Base-by-base conservation (phyloP, 495 filamentous ascomycete species). In the Elasticomyces elasticus region DNA sequence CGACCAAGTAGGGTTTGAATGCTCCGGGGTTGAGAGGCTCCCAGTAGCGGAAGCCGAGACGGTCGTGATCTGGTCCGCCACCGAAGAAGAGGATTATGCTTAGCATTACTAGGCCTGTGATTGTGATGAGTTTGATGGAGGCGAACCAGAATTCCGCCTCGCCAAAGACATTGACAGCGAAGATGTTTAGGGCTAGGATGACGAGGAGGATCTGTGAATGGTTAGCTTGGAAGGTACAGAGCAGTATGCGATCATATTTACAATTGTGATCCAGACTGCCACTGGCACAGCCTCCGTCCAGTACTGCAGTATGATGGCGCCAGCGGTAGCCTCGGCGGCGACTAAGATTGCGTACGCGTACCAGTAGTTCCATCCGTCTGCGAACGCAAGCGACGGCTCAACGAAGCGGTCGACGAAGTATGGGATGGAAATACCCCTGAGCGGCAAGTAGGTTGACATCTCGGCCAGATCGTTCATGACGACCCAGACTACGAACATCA, bases 11-110 rank as follows among this genome's bases (percentile, higher is more conserved):
- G 11, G 52, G 53, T 22, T 58, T 59, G 61, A 67, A 67, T 23
- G 62, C 64, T 2, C 66, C 64, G 26, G 53, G 65, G 40, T 62
- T 55, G 45, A 17, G 15, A 5, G 45, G 45, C 25, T 74, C 67
- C 85, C 84, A 89, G 65, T 83, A 85, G 35, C 75, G 70, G 68
- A 88, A 89, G 1, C 84, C 84, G n/a, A 85, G 66, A 30, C 76
- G 71, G 43, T 81, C 79, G 26, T 82, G 73, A 37, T 66, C 75
- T 9, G 81, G 72, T 27, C 81, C 81, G 23, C 74, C 84, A 12
- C 84, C 84, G 31, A 81, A 78, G 59, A 83, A 77, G 33, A 88
- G 72, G 53, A 83, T 76, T 51, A 89, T 33, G 52, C 54, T 28
- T 0, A 59, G 25, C 13, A 59, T 53, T 24, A 59, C 42, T 9